Percentiles rank a stretch among this genome's conserved stretches.
Conservation (phyloP, 768 basidiomycete genomes). For the Termitomyces titanicus region DNA sequence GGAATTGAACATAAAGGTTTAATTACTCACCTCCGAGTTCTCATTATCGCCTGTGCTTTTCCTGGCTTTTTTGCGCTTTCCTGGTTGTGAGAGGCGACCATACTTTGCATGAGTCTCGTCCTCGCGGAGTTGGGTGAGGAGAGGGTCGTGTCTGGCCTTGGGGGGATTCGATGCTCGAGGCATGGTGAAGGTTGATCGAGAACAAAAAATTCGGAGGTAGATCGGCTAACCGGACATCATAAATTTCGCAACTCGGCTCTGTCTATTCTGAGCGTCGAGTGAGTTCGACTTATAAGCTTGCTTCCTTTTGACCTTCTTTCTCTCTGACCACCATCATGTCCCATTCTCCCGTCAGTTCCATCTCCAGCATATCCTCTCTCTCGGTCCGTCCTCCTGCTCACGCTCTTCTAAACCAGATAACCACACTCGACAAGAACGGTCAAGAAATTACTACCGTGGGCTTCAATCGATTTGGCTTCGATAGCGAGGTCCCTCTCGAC, state of each 20-base stretch:
- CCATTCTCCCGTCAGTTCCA: conserved; percentile 22
- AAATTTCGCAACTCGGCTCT: conserved; percentile 1
- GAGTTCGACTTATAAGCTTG: conserved; percentile 1
- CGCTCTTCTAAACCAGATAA: conserved; percentile 39
- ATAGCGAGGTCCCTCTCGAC: conserved; percentile 78
- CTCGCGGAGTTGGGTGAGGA: conserved; percentile 77
- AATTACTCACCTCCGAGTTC: conserved; percentile 44
- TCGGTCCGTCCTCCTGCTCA: conserved; percentile 5
- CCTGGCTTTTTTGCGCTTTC: conserved; percentile 66
- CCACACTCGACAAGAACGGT: conserved; percentile 71
- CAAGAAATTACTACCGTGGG: conserved; percentile 78
- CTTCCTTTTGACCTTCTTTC: conserved; percentile 10
- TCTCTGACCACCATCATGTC: conserved; percentile 15
- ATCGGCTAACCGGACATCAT: conserved; percentile 10
- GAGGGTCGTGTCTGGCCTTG: conserved; percentile 80
- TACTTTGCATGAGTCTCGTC: conserved; percentile 79
- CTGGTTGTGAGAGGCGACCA: conserved; percentile 71
- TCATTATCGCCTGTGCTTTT: conserved; percentile 46
- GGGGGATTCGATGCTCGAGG: conserved; percentile 55
- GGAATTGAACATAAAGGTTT: conserved; percentile 13
- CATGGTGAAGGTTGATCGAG: conserved; percentile 38
- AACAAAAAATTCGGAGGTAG: conserved; percentile 10
- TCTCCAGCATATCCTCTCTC: neutral
- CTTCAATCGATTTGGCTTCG: conserved; percentile 84
- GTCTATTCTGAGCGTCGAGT: conserved; percentile 9